phyloP scores from a whole-genome alignment of 208 protist genomes.

The Leishmania mexicana region DNA sequence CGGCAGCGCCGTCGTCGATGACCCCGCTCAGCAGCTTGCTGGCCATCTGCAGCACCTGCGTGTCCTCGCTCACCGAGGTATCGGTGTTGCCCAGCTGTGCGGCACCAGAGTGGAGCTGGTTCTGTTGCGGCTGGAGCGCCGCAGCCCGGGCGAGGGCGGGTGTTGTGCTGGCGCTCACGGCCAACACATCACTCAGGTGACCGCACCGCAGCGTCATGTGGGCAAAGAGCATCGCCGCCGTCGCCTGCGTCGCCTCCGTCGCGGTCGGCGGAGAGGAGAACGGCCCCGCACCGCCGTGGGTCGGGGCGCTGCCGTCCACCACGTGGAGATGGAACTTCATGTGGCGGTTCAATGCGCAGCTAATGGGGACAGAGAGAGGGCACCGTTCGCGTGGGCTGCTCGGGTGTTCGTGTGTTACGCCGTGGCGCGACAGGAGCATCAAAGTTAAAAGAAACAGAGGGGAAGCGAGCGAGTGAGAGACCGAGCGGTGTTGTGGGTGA shows the following conservation, averaged over 20 bases:
- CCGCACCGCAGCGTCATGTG: conserved; percentile 78
- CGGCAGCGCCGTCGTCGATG: neutral
- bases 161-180: conserved; percentile 73
- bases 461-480: neutral
- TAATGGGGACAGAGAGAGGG: neutral
- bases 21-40: conserved; percentile 10
- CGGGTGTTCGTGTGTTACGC: neutral
- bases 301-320: conserved; percentile 54
- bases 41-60: conserved; percentile 26
- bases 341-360: neutral
- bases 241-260: conserved; percentile 17
- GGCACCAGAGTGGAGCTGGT: neutral
- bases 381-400: neutral
- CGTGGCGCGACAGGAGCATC: neutral
- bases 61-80: conserved; percentile 21
- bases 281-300: neutral
- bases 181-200: conserved; percentile 47
- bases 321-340: conserved; percentile 76
- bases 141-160: conserved; percentile 10
- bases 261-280: neutral
- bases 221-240: conserved; percentile 57
- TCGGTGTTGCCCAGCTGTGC: conserved; percentile 10
- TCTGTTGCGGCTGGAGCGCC: conserved; percentile 1
- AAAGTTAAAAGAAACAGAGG: neutral
- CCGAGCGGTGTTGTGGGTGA: neutral